Evolutionary conservation across 2,329 filamentous ascomycete species (phyloP), one percentile per base, ranked within the genome.

Genomic region (Chrysoporthe cubensis): DNA sequence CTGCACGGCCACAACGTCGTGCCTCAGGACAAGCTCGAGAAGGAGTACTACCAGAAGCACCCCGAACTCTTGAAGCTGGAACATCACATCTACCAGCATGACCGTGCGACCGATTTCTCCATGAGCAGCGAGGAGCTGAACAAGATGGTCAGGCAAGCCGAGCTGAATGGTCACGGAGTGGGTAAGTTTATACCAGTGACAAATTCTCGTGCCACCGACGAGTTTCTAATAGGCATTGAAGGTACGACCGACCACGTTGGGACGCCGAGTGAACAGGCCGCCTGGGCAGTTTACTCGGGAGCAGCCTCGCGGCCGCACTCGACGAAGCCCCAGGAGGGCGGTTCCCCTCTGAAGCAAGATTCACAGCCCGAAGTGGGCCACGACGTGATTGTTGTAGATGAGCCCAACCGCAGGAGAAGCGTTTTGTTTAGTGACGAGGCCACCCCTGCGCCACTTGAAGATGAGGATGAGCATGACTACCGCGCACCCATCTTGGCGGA

Each of bases 21-120:
- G 21, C 84, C 90, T 3, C 87, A 88, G 66, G 92, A 96, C 80
- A 93, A 91, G 76, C 92, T 98, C 52, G 93, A 97, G 74, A 92
- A 92, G 80, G 91, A 92, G 37, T 97, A 97, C 86, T 96, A 96
- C 76, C 88, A 93, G 74, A 97, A 96, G 80, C 94, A 97, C 75
- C 95, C 95, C 0, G 92, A 97, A 72, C 83, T 91, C 42, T 84
- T 87, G 66, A 88, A 91, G 76, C 93, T 95, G 78, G 92, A 94
- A 76, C 87, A 89, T 71, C 88, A 83, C 40, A 81, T 81, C 11
- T 82, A 84, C 56, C 80, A 87, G 40, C 80, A 86, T 67, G 86
- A 87, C 64, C 85, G 86, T 66, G 82, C 83, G 70, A 83, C 83
- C 70, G 91, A 96, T 76, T 96, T 91, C 81, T 92, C 93, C 66